Percentiles rank a stretch among this genome's conserved stretches.
phyloP scores from a whole-genome alignment of 257 asterid genomes.

The Solanum bukasovii region DNA sequence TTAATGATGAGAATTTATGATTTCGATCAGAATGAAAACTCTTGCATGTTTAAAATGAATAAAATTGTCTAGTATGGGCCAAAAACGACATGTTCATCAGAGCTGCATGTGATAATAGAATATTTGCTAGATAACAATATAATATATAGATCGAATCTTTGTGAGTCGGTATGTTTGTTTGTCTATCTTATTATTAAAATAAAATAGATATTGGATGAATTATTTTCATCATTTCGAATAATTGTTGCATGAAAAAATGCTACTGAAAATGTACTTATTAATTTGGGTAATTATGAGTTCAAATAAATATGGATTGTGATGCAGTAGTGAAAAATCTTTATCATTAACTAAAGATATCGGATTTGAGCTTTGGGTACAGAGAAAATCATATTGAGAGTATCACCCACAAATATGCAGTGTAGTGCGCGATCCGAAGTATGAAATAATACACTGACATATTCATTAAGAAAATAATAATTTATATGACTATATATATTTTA shows the following conservation, averaged over 20 bases:
- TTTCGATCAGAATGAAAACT: not conserved
- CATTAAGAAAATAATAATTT: no score
- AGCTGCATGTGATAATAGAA: not conserved
- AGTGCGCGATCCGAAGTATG: not conserved
- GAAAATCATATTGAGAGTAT: rapidly evolving
- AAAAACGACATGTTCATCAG: not conserved
- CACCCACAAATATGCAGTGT: not conserved
- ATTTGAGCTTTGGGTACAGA: rapidly evolving
- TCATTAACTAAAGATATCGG: rapidly evolving
- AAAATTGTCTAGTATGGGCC: no score
- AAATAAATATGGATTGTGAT: no score
- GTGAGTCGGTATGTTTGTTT: no score
- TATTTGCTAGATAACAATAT: no score
- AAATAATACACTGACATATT: not conserved
- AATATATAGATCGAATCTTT: no score
- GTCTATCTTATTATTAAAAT: no score
- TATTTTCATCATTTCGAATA: not conserved
- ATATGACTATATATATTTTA: no score
- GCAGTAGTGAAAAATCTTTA: rapidly evolving
- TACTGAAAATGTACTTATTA: not conserved
- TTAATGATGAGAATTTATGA: no score
- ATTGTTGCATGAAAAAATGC: not conserved
- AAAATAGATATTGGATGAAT: no score
- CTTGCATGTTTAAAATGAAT: not conserved
- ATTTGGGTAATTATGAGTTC: no score